Evolutionary conservation across 179 eudicot species (phyloP).

Genomic region (Actinidia chinensis): DNA sequence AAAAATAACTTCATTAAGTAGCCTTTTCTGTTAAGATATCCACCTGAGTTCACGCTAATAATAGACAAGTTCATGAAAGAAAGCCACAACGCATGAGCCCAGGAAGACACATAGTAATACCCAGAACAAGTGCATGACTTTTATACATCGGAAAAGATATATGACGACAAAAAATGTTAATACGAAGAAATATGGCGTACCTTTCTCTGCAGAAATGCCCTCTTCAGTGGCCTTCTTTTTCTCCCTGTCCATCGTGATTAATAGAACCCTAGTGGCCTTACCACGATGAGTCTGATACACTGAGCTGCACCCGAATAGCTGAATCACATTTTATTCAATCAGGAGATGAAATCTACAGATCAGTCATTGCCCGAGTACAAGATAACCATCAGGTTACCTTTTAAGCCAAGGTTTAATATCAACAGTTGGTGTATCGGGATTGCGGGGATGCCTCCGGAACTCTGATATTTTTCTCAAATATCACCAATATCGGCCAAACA

Average conservation of each 20-base stretch:
- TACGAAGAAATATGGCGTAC: no score
- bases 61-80: neutral
- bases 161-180: no score
- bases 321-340: conserved; percentile 30
- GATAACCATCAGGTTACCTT: no score
- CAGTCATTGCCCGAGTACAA: no score
- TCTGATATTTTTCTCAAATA: no score
- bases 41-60: no score
- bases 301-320: conserved; percentile 95
- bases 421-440: no score
- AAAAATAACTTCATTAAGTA: conserved; percentile 17
- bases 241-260: conserved; percentile 87
- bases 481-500: no score
- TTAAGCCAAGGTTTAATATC: no score
- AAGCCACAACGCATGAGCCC: conserved; percentile 1
- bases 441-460: no score
- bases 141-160: neutral
- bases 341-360: conserved; percentile 17
- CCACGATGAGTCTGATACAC: conserved; percentile 92
- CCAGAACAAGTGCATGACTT: conserved; percentile 4
- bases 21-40: neutral
- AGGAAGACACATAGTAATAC: neutral
- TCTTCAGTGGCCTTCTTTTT: conserved; percentile 89
- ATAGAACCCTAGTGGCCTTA: conserved; percentile 48
- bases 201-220: conserved; percentile 89